These are phyloP conservation scores for Crassisporium funariophilum DNA, from an alignment of 768 basidiomycete genomes.

Conservation along the genomic window DNA sequence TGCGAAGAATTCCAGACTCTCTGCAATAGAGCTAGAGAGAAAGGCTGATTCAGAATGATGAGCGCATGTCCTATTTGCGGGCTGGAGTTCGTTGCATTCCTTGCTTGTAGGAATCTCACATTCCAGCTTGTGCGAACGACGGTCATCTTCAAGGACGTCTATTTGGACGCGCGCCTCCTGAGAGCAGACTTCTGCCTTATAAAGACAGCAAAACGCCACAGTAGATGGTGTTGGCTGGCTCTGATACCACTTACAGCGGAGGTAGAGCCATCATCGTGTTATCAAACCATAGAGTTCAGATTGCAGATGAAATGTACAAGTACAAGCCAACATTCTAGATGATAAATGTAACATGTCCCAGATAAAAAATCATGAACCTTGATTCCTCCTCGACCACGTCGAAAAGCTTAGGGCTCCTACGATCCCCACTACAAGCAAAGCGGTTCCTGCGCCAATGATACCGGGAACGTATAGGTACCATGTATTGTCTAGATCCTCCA, in stretches of 20 bases:
- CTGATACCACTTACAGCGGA: too few species aligned
- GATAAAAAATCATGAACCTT: conserved; percentile 46
- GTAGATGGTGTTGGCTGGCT: too few species aligned
- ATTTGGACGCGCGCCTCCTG: too few species aligned
- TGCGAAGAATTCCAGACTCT: conserved; percentile 56
- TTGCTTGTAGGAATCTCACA: conserved; percentile 40
- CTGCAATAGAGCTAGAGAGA: conserved; percentile 61
- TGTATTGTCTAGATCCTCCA: conserved; percentile 65
- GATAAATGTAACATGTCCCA: neutral
- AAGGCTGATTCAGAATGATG: conserved; percentile 91
- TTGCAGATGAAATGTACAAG: too few species aligned
- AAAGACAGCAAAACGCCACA: too few species aligned
- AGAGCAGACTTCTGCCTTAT: too few species aligned
- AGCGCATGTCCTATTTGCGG: conserved; percentile 51
- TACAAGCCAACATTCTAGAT: neutral
- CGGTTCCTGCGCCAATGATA: conserved; percentile 82
- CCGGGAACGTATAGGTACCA: conserved; percentile 85
- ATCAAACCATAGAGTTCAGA: too few species aligned
- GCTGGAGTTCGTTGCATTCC: conserved; percentile 7
- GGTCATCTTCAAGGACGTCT: conserved; percentile 11
- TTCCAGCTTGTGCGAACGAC: conserved; percentile 42
- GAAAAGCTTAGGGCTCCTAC: conserved; percentile 80
- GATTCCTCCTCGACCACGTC: conserved; percentile 65
- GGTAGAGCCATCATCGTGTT: too few species aligned
- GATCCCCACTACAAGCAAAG: conserved; percentile 74